Conservation (phyloP, 352 stramenopile species). For the Phytopythium ostracodes region DNA sequence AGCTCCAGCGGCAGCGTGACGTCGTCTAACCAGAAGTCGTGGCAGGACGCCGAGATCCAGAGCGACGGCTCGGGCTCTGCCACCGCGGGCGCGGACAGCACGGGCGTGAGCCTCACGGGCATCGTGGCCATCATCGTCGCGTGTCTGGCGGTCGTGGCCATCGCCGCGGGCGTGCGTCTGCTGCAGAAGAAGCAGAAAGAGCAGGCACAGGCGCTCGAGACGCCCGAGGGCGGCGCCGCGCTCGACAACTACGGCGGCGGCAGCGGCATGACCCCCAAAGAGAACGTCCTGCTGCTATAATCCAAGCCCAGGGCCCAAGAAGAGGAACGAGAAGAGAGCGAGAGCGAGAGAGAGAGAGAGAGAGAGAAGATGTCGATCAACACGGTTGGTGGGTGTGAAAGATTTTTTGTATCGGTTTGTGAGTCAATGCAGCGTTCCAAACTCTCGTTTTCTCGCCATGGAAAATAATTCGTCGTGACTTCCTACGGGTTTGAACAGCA, state of each 20-base stretch:
- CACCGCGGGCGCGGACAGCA: background rate
- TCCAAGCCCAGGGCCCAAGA: conserved; percentile 7
- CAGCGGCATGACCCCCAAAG: conserved; percentile 74
- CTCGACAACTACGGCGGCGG: conserved; percentile 57
- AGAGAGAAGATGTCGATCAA: background rate
- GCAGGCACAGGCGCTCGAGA: conserved; percentile 51
- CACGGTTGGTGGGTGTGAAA: background rate
- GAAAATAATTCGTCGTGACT: too few species aligned
- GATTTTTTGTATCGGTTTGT: background rate
- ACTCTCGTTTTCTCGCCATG: too few species aligned
- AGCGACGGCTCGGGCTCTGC: conserved; percentile 14
- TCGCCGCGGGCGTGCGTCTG: conserved; percentile 61
- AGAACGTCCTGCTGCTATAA: conserved; percentile 82
- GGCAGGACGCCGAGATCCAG: conserved; percentile 29
- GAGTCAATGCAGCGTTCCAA: too few species aligned
- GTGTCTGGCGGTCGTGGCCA: conserved; percentile 66
- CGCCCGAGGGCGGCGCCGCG: conserved; percentile 21
- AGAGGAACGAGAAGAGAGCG: too few species aligned
- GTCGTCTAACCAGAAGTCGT: conserved; percentile 22
- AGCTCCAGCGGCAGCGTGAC: conserved; percentile 5
- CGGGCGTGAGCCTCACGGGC: conserved; percentile 26
- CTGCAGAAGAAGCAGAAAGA: conserved; percentile 46
- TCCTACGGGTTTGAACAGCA: background rate
- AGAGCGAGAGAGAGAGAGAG: background rate
- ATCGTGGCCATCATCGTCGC: conserved; percentile 64